Conservation (phyloP, 768 basidiomycete species). For the Pulveroboletus sp. region DNA sequence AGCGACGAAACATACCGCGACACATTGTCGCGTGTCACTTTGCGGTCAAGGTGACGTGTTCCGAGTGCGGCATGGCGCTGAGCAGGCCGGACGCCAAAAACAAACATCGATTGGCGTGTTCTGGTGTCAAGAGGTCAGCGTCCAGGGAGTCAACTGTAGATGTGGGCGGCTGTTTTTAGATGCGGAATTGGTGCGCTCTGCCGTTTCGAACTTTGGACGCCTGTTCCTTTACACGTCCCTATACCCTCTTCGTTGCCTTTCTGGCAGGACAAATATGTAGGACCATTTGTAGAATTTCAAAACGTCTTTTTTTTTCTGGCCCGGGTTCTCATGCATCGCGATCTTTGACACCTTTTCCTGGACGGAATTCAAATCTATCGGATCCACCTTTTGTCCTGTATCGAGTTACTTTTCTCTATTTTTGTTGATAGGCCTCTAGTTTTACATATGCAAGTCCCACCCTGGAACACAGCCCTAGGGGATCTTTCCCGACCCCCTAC, state of each 20-base stretch:
- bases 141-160: background rate
- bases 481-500: too few species aligned
- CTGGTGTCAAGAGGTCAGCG: background rate
- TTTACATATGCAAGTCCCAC: too few species aligned
- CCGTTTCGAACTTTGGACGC: background rate
- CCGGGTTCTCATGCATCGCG: background rate
- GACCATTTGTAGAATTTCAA: background rate
- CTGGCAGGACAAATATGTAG: background rate
- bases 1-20: conserved; percentile 25
- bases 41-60: conserved; percentile 21
- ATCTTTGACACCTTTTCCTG: background rate
- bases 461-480: too few species aligned
- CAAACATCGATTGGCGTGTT: conserved; percentile 19
- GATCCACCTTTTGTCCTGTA: background rate
- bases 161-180: conserved; percentile 1
- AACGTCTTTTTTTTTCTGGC: too few species aligned
- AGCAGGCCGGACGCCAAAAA: conserved; percentile 23
- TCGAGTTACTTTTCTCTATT: background rate
- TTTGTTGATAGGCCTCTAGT: background rate
- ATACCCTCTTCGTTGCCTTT: background rate
- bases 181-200: conserved; percentile 14
- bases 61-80: conserved; percentile 12
- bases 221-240: background rate
- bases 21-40: conserved; percentile 25
- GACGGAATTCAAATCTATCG: too few species aligned